Evolutionary conservation across 83 land plant genomes (phyloP).

Genomic region (Diphasiastrum complanatum): DNA sequence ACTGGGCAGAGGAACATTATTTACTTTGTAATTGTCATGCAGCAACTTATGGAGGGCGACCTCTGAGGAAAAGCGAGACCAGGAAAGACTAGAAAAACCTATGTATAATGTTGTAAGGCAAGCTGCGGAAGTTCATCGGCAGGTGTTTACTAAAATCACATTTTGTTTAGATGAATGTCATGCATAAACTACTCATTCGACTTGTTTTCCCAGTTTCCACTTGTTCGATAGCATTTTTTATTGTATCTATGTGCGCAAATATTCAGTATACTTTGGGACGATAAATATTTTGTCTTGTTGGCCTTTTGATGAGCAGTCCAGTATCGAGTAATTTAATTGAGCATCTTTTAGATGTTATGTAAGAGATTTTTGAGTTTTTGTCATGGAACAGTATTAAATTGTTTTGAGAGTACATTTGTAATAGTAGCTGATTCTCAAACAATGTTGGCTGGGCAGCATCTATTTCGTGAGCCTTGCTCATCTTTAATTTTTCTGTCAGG

Average conservation of each 20-base stretch:
- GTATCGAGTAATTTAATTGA: no score
- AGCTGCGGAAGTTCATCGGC: constrained; percentile 99
- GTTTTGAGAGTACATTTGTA: no score
- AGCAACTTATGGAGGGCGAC: constrained; percentile 95
- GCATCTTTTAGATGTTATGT: background rate
- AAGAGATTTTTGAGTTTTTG: no score
- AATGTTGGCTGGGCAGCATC: no score
- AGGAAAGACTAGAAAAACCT: constrained; percentile 89
- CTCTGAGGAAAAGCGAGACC: constrained; percentile 88
- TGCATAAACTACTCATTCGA: constrained; percentile 1
- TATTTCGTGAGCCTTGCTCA: no score
- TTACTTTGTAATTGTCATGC: background rate
- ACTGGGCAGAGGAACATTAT: background rate
- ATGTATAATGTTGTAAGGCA: constrained; percentile 81
- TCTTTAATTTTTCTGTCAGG: no score
- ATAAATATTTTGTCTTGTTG: background rate
- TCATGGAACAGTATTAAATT: no score
- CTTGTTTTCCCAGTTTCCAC: background rate
- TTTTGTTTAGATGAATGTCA: no score
- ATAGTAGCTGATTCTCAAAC: no score
- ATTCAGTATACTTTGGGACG: background rate
- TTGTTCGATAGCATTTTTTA: constrained; percentile 1
- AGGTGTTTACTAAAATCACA: no score
- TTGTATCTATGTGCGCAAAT: background rate
- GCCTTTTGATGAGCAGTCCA: no score